Evolutionary conservation across 345 rosid species (phyloP), one percentile per base, ranked within the genome.

Genomic region (Reutealis trisperma): DNA sequence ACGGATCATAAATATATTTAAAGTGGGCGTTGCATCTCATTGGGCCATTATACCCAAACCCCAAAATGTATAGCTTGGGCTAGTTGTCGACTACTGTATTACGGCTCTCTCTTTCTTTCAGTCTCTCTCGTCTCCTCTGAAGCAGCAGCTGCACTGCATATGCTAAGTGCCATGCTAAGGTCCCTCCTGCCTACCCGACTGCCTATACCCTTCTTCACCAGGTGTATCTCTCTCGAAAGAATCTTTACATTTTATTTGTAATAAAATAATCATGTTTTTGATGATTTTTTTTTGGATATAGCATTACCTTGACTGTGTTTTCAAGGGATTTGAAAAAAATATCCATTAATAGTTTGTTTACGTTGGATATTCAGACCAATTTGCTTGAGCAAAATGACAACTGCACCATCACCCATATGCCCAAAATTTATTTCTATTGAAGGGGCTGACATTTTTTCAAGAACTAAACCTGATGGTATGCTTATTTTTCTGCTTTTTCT

Each of bases 351-450:
- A 16, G 14, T 14, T 11, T 51, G 55, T 51, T 12, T 51, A 51
- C 18, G 15, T 51, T 51, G 16, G 19, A 11, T 51, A 14, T 61
- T 10, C 72, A 78, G 90, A 75, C 79, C 80, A 72, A 72, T 77
- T 61, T 41, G 70, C 63, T 60, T 70, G 10, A 71, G 70, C 41
- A 88, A 82, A 78, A 93, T 93, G 93, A 87, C 86, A 63, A 57
- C 88, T 41, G 81, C 58, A 5, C 78, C 75, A 42, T 74, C 87
- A 71, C 88, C 85, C 18, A 51, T 67, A 68, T 78, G 79, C 76
- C 88, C 90, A 2, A 91, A 86, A 73, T 90, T 93, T 60, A 74
- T 89, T 63, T 77, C 91, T 15, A 82, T 87, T 37, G 91, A 86
- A 79, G 89, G 85, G 45, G 78, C 71, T 52, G 93, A 84, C 81